A percentile compares a stretch with the other conserved stretches of the same genome.
Evolutionary conservation across 2,329 filamentous ascomycete species (phyloP).

Genomic region (Harringtonia aguacate): DNA sequence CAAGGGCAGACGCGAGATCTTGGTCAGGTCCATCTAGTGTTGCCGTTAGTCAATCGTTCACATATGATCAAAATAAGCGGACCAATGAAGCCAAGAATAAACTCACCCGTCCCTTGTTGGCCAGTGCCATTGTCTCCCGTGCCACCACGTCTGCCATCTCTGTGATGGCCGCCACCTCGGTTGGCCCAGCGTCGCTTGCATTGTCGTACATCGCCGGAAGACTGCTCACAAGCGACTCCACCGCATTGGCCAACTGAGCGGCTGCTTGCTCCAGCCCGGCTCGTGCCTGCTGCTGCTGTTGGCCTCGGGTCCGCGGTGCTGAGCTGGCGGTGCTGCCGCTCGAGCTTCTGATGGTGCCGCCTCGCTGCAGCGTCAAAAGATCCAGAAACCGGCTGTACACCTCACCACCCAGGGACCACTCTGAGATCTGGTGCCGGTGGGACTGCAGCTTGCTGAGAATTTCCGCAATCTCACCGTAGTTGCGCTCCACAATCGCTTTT

Average conservation of each 20-base stretch:
- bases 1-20: slow-evolving; percentile 50
- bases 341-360: slow-evolving; percentile 10
- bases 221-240: slow-evolving; percentile 47
- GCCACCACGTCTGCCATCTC: slow-evolving; percentile 73
- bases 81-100: background rate
- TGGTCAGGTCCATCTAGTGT: slow-evolving; percentile 32
- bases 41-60: slow-evolving; percentile 16
- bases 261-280: slow-evolving; percentile 10
- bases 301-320: slow-evolving; percentile 9
- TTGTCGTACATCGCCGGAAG: slow-evolving; percentile 42
- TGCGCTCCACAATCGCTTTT: slow-evolving; percentile 66
- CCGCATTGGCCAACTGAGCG: slow-evolving; percentile 26
- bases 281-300: slow-evolving; percentile 10
- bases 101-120: slow-evolving; percentile 47
- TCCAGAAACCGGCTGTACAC: slow-evolving; percentile 59
- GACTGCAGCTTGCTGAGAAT: slow-evolving; percentile 64
- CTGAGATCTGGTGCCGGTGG: slow-evolving; percentile 48
- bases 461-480: slow-evolving; percentile 46
- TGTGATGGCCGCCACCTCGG: slow-evolving; percentile 62
- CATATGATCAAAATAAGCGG: slow-evolving; percentile 14
- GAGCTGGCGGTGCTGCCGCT: slow-evolving; percentile 10
- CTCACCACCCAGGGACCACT: slow-evolving; percentile 71
- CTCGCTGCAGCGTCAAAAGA: slow-evolving; percentile 32
- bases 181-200: slow-evolving; percentile 23
- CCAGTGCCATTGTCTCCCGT: slow-evolving; percentile 45